Evolutionary conservation across 306 rosid genomes (phyloP), one percentile per base, ranked within the genome.

Genomic region (Glycine latifolia): DNA sequence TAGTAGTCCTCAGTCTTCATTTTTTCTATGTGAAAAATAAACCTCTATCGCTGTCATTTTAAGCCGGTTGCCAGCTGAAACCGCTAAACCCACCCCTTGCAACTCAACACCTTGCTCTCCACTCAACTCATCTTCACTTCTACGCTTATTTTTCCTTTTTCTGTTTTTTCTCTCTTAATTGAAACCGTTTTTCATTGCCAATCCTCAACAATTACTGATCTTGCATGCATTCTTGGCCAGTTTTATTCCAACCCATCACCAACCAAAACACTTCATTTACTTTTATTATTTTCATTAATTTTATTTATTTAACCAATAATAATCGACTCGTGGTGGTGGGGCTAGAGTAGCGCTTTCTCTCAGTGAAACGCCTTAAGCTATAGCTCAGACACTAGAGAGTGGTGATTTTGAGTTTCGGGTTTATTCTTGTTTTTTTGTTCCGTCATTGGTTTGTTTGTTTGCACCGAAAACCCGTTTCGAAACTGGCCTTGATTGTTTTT

Each of bases 31-130:
- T 49, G 59, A 49, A 71, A 26, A 49, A 31, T 6, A 79, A 73
- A 59, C 37, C 56, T 16, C 61, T 54, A 72, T 13, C 62, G 43
- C 70, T 83, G 58, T 66, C 61, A 15, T 84, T 79, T 62, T 13
- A 87, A 73, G 87, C 89, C 79, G 87, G 88, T 85, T 85, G 84
- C 85, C 86, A 82, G 68, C 69, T 53, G 55, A 75, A 79, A 83
- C 89, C 87, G 88, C 82, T 83, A 49, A 8, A 37, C 82, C 20
- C 81, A 79, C 81, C 87, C 78, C 31, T 80, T 85, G 56, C 26
- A 85, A 87, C 2, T 16, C 84, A 70, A 72, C 86, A 75, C 85
- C 79, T 83, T 87, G 72, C 37, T 47, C 43, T 20, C 39, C 62
- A 26, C 56, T 16, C 20, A 60, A 52, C 50, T 33, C 54, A 20